Conservation (phyloP, 2,329 filamentous ascomycete species). For the Fusarium sp. region DNA sequence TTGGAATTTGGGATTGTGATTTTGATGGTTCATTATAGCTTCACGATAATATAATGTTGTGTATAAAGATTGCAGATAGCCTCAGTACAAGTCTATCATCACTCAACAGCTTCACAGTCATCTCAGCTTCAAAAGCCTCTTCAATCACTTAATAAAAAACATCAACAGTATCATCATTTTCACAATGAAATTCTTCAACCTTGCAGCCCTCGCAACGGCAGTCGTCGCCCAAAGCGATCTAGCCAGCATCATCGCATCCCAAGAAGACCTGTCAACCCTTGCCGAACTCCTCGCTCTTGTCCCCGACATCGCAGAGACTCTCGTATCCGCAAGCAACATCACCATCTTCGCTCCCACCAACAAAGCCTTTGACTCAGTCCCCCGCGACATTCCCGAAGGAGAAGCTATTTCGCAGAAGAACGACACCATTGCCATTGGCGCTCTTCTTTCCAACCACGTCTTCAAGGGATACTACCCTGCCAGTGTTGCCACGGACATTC, state of each 20-base stretch:
- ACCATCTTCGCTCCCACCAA: conserved; percentile 53
- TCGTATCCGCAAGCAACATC: conserved; percentile 48
- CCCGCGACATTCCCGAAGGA: conserved; percentile 48
- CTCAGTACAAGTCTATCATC: conserved; percentile 1
- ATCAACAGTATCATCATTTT: neutral
- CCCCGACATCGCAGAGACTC: conserved; percentile 45
- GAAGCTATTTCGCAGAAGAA: conserved; percentile 47
- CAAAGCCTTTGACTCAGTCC: conserved; percentile 49
- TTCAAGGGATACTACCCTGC: conserved; percentile 48
- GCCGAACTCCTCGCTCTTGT: conserved; percentile 35
- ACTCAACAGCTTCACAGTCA: conserved; percentile 2
- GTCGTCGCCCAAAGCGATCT: conserved; percentile 32
- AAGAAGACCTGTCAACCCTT: conserved; percentile 30
- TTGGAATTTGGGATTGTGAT: neutral
- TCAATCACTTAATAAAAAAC: neutral
- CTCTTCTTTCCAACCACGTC: conserved; percentile 49
- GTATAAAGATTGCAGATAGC: conserved; percentile 23
- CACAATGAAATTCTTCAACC: conserved; percentile 28
- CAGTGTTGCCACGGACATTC: conserved; percentile 43
- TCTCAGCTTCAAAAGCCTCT: neutral
- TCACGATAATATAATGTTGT: neutral
- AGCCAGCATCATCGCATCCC: conserved; percentile 29
- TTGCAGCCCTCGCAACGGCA: conserved; percentile 25
- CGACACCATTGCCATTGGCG: conserved; percentile 47
- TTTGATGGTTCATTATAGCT: neutral